Evolutionary conservation across 148 eudicot species (phyloP).

Genomic region (Tetragonia tetragonoides): DNA sequence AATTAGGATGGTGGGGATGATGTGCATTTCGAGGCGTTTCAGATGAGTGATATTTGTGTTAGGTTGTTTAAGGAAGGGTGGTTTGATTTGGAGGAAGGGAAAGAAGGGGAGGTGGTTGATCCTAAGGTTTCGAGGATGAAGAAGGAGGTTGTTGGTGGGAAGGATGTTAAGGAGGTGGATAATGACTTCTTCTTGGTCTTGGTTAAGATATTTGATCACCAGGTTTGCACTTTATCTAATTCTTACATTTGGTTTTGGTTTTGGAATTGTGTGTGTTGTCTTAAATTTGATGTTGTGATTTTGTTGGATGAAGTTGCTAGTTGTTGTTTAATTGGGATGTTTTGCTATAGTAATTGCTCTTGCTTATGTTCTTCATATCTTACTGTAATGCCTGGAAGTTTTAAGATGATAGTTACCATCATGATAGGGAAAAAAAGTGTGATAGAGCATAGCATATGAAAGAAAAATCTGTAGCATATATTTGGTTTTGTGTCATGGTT

Average conservation of each 20-base stretch:
- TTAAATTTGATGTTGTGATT: neutral
- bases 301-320: neutral
- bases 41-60: slow-evolving; percentile 96
- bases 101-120: slow-evolving; percentile 51
- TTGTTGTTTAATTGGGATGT: neutral
- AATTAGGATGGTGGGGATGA: slow-evolving; percentile 81
- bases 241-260: neutral
- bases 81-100: slow-evolving; percentile 54
- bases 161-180: slow-evolving; percentile 87
- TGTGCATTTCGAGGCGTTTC: slow-evolving; percentile 98
- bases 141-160: slow-evolving; percentile 90
- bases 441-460: no score
- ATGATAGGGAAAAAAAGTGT: neutral
- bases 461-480: no score
- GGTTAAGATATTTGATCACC: slow-evolving; percentile 86
- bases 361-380: neutral
- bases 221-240: slow-evolving; percentile 41
- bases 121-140: slow-evolving; percentile 90
- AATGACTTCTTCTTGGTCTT: slow-evolving; percentile 96
- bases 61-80: slow-evolving; percentile 86
- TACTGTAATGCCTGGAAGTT: neutral
- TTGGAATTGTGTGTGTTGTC: neutral
- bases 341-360: neutral
- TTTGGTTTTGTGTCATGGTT: no score
- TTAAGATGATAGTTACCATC: neutral